phyloP scores from a whole-genome alignment of 495 filamentous ascomycete species.

The Chaetomium tenue region DNA sequence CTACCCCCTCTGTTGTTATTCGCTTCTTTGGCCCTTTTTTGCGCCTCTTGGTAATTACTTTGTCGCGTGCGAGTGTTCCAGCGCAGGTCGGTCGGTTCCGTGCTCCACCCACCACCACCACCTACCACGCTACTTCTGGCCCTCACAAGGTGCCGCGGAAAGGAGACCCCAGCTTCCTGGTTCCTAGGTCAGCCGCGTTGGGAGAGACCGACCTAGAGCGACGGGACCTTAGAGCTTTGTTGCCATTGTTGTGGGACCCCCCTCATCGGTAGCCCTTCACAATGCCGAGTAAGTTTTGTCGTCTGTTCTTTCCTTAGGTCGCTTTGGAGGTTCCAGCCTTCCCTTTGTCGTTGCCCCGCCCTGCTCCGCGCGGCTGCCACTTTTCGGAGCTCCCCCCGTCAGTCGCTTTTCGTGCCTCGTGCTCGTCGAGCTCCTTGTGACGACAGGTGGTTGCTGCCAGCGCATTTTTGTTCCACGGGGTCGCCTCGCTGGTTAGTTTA shows the following conservation, averaged over 20 bases:
- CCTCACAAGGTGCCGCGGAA: slow-evolving; percentile 15
- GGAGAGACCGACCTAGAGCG: slow-evolving; percentile 2
- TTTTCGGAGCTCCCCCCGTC: background rate
- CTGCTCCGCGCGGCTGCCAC: slow-evolving; percentile 3
- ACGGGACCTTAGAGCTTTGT: too few species aligned
- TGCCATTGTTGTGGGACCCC: slow-evolving; percentile 20
- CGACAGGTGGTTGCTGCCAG: background rate
- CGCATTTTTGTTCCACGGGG: slow-evolving; percentile 7
- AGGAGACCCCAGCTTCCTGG: slow-evolving; percentile 24
- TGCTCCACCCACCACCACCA: slow-evolving; percentile 16
- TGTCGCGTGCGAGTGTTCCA: slow-evolving; percentile 3
- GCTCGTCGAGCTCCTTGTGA: background rate
- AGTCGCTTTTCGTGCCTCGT: slow-evolving; percentile 2
- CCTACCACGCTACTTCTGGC: background rate
- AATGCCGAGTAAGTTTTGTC: slow-evolving; percentile 39
- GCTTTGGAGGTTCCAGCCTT: slow-evolving; percentile 19
- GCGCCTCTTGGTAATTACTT: background rate
- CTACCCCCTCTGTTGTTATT: slow-evolving; percentile 11
- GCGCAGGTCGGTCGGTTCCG: slow-evolving; percentile 14
- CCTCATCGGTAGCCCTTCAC: slow-evolving; percentile 24
- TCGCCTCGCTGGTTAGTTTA: background rate
- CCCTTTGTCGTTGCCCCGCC: slow-evolving; percentile 19
- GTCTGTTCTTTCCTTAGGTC: background rate
- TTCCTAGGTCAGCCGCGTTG: slow-evolving; percentile 8
- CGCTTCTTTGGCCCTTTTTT: slow-evolving; percentile 18